These are phyloP conservation scores for Peronospora belbahrii DNA, from an alignment of 352 stramenopile species.

Conservation along the genomic window DNA sequence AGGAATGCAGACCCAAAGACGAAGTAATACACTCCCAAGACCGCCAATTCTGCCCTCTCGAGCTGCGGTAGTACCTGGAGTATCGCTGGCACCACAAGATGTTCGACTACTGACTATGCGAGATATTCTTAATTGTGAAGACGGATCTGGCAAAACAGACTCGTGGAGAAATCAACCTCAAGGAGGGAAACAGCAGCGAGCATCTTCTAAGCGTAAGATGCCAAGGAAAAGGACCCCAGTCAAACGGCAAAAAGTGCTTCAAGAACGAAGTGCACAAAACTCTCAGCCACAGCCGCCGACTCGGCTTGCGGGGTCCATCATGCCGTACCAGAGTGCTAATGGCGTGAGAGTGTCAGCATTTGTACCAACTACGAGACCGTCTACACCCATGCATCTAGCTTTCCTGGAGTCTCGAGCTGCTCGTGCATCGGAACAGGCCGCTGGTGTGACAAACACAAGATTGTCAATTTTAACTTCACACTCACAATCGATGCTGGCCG, in stretches of 20 bases:
- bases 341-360: not conserved
- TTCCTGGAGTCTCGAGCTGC: conserved; percentile 18
- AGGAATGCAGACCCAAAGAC: conserved; percentile 1
- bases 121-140: conserved; percentile 27
- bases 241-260: conserved; percentile 12
- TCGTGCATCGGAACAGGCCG: conserved; percentile 13
- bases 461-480: not conserved
- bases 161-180: conserved; percentile 3
- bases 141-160: conserved; percentile 7
- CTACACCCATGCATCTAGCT: conserved; percentile 13
- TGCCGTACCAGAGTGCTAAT: conserved; percentile 2
- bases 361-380: not conserved
- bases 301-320: not conserved
- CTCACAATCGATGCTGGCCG: not conserved
- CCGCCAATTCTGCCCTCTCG: conserved; percentile 12
- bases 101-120: conserved; percentile 17
- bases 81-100: conserved; percentile 13
- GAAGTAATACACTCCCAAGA: conserved; percentile 2
- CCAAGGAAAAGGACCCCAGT: conserved; percentile 11
- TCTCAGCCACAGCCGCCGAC: conserved; percentile 1
- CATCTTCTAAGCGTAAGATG: conserved; percentile 8
- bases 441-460: not conserved
- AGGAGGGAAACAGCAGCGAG: conserved; percentile 12
- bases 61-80: conserved; percentile 21
- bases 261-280: conserved; percentile 10